Conservation (phyloP, 2,329 filamentous ascomycete species). For the Phaeosphaeriaceae sp. region DNA sequence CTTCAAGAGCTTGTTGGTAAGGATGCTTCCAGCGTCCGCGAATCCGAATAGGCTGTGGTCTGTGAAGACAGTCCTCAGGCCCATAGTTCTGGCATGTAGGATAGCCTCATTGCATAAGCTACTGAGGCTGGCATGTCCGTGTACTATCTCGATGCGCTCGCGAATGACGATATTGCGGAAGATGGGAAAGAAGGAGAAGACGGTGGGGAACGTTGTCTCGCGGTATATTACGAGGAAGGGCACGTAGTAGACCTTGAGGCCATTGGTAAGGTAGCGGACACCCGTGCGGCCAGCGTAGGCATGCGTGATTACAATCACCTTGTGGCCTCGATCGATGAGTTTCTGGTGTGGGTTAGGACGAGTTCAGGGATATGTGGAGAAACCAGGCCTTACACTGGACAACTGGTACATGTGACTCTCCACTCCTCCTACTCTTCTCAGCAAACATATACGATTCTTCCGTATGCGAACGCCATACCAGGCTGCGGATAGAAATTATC, state of each 20-base stretch:
- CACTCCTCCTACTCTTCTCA: slow-evolving; percentile 69
- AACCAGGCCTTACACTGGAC: slow-evolving; percentile 65
- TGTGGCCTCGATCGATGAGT: slow-evolving; percentile 95
- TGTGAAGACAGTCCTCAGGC: slow-evolving; percentile 92
- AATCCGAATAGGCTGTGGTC: slow-evolving; percentile 98
- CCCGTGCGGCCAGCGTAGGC: slow-evolving; percentile 90
- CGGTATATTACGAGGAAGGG: slow-evolving; percentile 97
- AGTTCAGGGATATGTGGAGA: slow-evolving; percentile 1
- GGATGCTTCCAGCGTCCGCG: slow-evolving; percentile 91
- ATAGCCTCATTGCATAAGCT: slow-evolving; percentile 95
- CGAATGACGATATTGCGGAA: slow-evolving; percentile 95
- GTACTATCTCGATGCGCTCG: slow-evolving; percentile 94
- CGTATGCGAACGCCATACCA: slow-evolving; percentile 51
- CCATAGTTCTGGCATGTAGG: slow-evolving; percentile 94
- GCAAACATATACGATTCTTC: slow-evolving; percentile 18
- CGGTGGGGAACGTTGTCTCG: slow-evolving; percentile 89
- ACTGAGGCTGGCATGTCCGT: slow-evolving; percentile 94
- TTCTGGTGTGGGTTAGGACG: slow-evolving; percentile 61
- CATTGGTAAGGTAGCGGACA: slow-evolving; percentile 94
- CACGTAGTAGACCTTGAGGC: slow-evolving; percentile 97
- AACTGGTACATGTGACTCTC: slow-evolving; percentile 99
- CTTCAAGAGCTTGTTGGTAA: slow-evolving; percentile 96
- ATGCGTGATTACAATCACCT: slow-evolving; percentile 97
- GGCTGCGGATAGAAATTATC: slow-evolving; percentile 99
- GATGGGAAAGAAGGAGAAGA: slow-evolving; percentile 98